These are phyloP conservation scores for Hygrophila difformis DNA, from an alignment of 257 asterid genomes.

Conservation along the genomic window DNA sequence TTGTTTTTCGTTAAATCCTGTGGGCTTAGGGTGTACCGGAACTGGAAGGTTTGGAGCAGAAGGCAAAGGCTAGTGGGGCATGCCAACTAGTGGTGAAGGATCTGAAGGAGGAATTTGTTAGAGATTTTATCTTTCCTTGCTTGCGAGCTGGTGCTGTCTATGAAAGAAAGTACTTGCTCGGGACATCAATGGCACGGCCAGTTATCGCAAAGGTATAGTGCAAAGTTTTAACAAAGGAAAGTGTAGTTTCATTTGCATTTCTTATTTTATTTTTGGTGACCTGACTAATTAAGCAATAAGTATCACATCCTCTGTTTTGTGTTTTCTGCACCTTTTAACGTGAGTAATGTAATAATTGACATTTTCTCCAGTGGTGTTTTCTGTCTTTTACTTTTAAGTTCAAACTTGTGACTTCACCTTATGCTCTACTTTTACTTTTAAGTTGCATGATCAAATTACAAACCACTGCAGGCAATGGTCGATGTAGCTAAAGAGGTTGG, in stretches of 20 bases:
- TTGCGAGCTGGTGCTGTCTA: constrained; percentile 91
- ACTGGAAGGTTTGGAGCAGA: constrained; percentile 86
- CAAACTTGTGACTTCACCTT: not conserved
- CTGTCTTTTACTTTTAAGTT: not conserved
- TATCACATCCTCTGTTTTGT: not conserved
- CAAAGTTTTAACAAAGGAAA: not conserved
- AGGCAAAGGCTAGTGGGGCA: constrained; percentile 98
- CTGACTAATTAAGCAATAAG: not conserved
- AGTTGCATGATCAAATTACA: constrained; percentile 11
- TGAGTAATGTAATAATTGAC: not conserved
- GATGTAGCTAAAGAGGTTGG: constrained; percentile 97
- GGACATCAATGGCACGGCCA: constrained; percentile 99
- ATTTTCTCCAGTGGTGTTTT: not conserved
- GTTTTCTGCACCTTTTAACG: constrained; percentile 5
- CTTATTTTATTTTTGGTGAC: not conserved
- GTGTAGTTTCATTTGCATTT: not conserved
- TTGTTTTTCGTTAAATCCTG: constrained; percentile 5
- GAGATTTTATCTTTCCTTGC: constrained; percentile 85
- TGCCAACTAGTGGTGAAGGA: constrained; percentile 94
- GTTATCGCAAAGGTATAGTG: constrained; percentile 82
- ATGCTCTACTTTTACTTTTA: not conserved
- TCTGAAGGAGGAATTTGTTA: constrained; percentile 89
- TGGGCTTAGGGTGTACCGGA: constrained; percentile 67
- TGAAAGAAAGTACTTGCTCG: constrained; percentile 90
- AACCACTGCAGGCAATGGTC: constrained; percentile 87